Percentiles rank a stretch among this genome's conserved stretches.
phyloP scores from a whole-genome alignment of 2,329 filamentous ascomycete genomes.

The Leptographium procerum region DNA sequence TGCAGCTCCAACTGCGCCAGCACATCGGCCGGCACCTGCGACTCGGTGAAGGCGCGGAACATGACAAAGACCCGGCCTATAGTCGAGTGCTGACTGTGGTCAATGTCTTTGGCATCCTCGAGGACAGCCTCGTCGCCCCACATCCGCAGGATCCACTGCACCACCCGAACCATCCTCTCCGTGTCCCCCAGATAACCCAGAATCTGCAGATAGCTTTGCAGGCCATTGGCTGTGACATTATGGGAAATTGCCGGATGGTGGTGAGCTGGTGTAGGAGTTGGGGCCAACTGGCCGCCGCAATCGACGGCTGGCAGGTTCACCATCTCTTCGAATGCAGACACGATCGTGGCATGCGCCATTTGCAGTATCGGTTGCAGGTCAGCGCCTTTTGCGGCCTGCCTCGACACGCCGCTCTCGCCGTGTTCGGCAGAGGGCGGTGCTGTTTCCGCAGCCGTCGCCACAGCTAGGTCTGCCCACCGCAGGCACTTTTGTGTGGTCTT shows the following conservation, averaged over 20 bases:
- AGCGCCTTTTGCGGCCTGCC: neutral
- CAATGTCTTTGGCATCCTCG: constrained; percentile 23
- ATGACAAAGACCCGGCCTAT: constrained; percentile 18
- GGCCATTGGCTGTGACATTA: constrained; percentile 30
- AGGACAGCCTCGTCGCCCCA: constrained; percentile 25
- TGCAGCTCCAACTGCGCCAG: constrained; percentile 20
- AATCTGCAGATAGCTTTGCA: constrained; percentile 52
- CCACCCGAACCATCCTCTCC: constrained; percentile 42
- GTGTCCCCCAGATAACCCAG: constrained; percentile 51
- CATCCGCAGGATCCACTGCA: constrained; percentile 47
- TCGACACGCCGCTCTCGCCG: neutral
- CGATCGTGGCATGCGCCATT: constrained; percentile 9
- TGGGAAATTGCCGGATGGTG: constrained; percentile 21
- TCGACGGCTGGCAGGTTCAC: constrained; percentile 11
- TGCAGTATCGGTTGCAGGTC: constrained; percentile 4
- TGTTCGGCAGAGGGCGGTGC: too few relatives aligned
- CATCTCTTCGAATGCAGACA: constrained; percentile 14
- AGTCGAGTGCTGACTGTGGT: constrained; percentile 23
- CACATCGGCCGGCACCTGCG: constrained; percentile 21
- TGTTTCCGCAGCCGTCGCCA: too few relatives aligned
- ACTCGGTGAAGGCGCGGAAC: constrained; percentile 37
- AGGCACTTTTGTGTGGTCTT: constrained; percentile 7
- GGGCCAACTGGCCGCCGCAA: neutral
- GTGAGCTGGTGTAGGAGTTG: neutral
- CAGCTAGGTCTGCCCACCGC: constrained; percentile 3